These are phyloP conservation scores for Ogataea polymorpha DNA, from an alignment of 805 yeast species.

Conservation along the genomic window DNA sequence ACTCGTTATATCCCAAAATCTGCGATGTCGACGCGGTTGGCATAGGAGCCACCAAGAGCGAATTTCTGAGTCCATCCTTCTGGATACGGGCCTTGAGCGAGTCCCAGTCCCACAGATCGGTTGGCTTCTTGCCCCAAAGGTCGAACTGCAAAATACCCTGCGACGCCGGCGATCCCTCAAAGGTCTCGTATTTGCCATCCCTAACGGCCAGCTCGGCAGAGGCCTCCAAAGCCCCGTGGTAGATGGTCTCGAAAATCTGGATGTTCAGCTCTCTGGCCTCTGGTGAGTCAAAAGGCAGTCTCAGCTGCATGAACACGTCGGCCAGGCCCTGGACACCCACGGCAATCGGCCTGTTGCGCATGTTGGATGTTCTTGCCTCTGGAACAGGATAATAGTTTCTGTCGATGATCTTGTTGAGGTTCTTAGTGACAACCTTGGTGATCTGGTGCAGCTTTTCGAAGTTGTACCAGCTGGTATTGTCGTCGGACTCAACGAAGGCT, in stretches of 20 bases:
- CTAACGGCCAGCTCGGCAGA: slow-evolving; percentile 50
- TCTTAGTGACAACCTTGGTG: slow-evolving; percentile 51
- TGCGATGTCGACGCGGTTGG: slow-evolving; percentile 68
- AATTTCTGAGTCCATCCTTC: slow-evolving; percentile 53
- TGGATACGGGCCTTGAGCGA: slow-evolving; percentile 46
- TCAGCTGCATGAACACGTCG: slow-evolving; percentile 52
- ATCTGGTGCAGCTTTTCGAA: slow-evolving; percentile 54
- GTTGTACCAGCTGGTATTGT: slow-evolving; percentile 44
- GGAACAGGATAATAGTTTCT: slow-evolving; percentile 55
- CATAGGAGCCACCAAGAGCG: slow-evolving; percentile 62
- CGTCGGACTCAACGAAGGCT: slow-evolving; percentile 48
- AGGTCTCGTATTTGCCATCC: slow-evolving; percentile 51
- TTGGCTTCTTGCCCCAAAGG: slow-evolving; percentile 57
- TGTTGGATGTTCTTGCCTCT: slow-evolving; percentile 50
- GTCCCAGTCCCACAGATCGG: slow-evolving; percentile 60
- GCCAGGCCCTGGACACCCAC: slow-evolving; percentile 65
- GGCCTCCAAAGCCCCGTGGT: slow-evolving; percentile 57
- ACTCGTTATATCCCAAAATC: slow-evolving; percentile 58
- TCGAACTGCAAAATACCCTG: slow-evolving; percentile 56
- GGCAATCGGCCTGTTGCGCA: slow-evolving; percentile 60
- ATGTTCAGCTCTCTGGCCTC: slow-evolving; percentile 55
- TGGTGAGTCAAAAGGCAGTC: slow-evolving; percentile 56
- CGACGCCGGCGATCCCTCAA: slow-evolving; percentile 58
- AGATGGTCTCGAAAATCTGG: slow-evolving; percentile 59
- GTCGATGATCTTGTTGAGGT: slow-evolving; percentile 56